phyloP scores from a whole-genome alignment of 257 asterid genomes.

The Scutellaria galericulata region DNA sequence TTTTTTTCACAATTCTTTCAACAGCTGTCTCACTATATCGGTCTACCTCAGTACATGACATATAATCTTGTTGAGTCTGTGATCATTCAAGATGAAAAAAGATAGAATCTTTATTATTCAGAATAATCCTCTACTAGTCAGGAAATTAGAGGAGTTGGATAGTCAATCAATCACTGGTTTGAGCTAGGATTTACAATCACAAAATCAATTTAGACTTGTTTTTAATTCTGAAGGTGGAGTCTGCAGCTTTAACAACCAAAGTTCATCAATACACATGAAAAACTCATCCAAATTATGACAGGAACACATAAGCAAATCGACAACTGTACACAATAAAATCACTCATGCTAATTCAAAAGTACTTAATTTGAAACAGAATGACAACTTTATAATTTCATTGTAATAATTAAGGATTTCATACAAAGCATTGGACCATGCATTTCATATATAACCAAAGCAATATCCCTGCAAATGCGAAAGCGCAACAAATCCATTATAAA shows the following conservation, averaged over 20 bases:
- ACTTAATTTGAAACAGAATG: neutral
- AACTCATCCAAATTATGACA: neutral
- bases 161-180: neutral
- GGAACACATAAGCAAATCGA: neutral
- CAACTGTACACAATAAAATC: no score
- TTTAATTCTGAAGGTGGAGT: conserved; percentile 6
- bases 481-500: conserved; percentile 6
- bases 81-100: neutral
- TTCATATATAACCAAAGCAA: neutral
- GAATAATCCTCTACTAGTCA: neutral
- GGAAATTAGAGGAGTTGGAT: neutral
- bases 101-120: neutral
- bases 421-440: neutral
- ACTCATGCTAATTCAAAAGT: neutral
- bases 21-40: neutral
- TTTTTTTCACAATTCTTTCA: neutral
- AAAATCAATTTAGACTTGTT: neutral
- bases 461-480: conserved; percentile 10
- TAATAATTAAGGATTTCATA: neutral
- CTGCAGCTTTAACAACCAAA: conserved; percentile 6
- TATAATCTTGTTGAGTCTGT: neutral
- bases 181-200: neutral
- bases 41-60: neutral
- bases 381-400: neutral
- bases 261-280: neutral